Evolutionary conservation across 179 eudicot genomes (phyloP), one percentile per base, ranked within the genome.

Genomic region (Dionaea muscipula): DNA sequence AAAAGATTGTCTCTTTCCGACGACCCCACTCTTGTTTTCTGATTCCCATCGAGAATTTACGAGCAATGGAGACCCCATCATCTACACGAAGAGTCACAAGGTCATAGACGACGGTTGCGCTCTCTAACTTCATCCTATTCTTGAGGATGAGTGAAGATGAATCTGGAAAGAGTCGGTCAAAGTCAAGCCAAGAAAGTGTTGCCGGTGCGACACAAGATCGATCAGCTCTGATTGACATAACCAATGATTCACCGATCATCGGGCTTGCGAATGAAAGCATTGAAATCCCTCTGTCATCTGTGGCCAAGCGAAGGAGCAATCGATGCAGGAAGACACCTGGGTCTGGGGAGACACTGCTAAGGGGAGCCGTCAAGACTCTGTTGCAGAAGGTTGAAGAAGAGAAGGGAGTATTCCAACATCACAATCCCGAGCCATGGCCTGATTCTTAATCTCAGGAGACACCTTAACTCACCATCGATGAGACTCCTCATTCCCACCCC

Each of bases 341-440:
- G 1, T 86, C 97, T 22, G 97, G 97, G 0, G 95, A 90, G 64
- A 80, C 85, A 18, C 54, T 90, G 28, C 78, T 90, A 22, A 72
- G 97, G 53, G 76, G 85, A 1, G 89, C 86, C 59, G 95, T 85
- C 36, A 90, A 83, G 78, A 83, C 68, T 44, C 66, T 90, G 17
- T 41, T 90, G 74, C 88, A 86, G 21, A 90, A 78, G 54, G 97
- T 90, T 49, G 95, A 81, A 68, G 94, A 90, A 69, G 97, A 80
- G 56, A n/a, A n/a, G n/a, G 81, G 85, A 67, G 62, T 43, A 80
- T 15, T 75, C 85, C 0, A 83, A 79, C 45, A 68, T 85, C 35
- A 72, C 69, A 10, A 28, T 71, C 3, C 67, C 75, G 23, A 62
- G 50, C 0, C 60, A 58, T 12, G 55, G 49, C 57, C 79, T 61